Conservation (phyloP, 2,329 filamentous ascomycete genomes). For the Aphanocladium album region DNA sequence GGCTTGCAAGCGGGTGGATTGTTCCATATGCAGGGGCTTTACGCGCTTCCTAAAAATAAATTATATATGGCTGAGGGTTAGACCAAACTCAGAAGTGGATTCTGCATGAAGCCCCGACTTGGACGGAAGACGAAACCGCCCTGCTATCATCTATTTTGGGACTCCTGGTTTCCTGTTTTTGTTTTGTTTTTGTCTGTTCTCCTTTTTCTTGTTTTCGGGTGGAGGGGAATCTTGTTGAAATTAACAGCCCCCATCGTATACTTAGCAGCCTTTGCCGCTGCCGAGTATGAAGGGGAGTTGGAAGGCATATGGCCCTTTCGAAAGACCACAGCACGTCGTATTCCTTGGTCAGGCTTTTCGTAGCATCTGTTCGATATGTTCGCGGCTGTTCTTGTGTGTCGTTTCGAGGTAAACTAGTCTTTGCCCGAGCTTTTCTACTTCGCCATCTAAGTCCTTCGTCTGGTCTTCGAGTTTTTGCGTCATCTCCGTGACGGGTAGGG, state of each 20-base stretch:
- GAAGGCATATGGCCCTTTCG: no score
- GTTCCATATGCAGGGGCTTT: not conserved
- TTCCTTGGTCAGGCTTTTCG: slow-evolving; percentile 36
- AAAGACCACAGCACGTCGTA: not conserved
- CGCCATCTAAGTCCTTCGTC: slow-evolving; percentile 67
- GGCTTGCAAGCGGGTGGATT: not conserved
- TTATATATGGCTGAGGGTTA: not conserved
- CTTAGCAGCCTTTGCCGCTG: not conserved
- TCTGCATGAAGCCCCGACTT: no score
- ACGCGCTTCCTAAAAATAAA: not conserved
- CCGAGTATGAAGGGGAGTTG: no score
- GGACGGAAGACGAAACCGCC: no score
- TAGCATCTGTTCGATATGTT: slow-evolving; percentile 87
- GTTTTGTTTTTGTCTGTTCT: not conserved
- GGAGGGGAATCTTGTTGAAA: no score
- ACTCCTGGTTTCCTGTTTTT: not conserved
- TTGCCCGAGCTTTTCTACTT: slow-evolving; percentile 79
- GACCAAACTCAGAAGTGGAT: not conserved
- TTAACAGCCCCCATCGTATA: not conserved
- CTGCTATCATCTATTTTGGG: no score
- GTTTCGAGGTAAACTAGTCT: slow-evolving; percentile 90
- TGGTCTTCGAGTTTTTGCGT: slow-evolving; percentile 72
- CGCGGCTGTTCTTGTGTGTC: slow-evolving; percentile 88
- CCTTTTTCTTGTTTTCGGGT: no score
- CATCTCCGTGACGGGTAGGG: slow-evolving; percentile 66